These are phyloP conservation scores for Fusarium floridanum DNA, from an alignment of 2,329 filamentous ascomycete genomes.

Conservation along the genomic window DNA sequence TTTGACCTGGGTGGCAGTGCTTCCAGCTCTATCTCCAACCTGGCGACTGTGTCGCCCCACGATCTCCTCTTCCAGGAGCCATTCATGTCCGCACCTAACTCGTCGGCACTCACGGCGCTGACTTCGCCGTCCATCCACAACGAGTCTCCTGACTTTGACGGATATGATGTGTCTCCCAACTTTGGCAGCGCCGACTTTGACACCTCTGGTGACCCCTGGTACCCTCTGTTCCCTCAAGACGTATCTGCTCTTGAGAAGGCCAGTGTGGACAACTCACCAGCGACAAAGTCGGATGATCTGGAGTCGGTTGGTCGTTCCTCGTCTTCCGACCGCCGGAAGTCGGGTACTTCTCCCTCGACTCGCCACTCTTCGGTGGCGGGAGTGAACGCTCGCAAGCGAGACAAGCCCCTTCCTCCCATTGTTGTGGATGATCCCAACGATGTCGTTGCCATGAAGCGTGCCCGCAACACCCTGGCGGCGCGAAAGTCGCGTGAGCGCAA, in stretches of 20 bases:
- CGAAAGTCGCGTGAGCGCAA: conserved; percentile 94
- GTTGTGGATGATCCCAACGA: conserved; percentile 80
- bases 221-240: conserved; percentile 76
- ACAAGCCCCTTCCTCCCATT: conserved; percentile 85
- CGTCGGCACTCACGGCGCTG: conserved; percentile 83
- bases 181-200: conserved; percentile 73
- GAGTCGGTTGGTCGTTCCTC: conserved; percentile 59
- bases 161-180: conserved; percentile 83
- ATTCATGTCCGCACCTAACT: conserved; percentile 83
- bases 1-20: conserved; percentile 65
- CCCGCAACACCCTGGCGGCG: conserved; percentile 91
- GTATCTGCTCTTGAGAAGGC: conserved; percentile 43
- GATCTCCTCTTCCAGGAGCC: conserved; percentile 80
- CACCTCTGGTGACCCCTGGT: conserved; percentile 72
- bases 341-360: conserved; percentile 58
- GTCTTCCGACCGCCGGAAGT: conserved; percentile 60
- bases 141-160: conserved; percentile 81
- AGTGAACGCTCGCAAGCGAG: conserved; percentile 79
- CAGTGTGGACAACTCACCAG: conserved; percentile 58
- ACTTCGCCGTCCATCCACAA: conserved; percentile 86
- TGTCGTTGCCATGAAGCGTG: conserved; percentile 88
- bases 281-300: conserved; percentile 61
- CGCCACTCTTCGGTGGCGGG: conserved; percentile 79
- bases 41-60: conserved; percentile 85
- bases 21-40: conserved; percentile 65